A percentile compares a stretch with the other conserved stretches of the same genome.
Conservation (phyloP, 345 rosid genomes). For the Eucalyptus sp. region DNA sequence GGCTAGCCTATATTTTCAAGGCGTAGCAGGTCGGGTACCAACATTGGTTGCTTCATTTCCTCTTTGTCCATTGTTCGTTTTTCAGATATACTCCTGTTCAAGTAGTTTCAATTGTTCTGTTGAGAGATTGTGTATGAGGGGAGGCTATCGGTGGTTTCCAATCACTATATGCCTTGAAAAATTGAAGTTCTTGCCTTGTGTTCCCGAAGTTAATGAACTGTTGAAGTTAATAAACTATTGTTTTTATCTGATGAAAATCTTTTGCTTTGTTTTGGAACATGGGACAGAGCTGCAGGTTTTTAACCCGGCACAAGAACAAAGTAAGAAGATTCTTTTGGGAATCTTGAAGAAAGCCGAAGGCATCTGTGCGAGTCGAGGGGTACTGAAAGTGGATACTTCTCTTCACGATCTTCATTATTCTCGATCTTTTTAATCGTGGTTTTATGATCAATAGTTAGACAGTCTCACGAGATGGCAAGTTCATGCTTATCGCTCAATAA, state of each 20-base stretch:
- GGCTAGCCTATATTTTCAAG: conserved; percentile 18
- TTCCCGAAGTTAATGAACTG: not conserved
- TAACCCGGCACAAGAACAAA: conserved; percentile 4
- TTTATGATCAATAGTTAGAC: not conserved
- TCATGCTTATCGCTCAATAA: not conserved
- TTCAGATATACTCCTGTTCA: not conserved
- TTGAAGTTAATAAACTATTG: not conserved
- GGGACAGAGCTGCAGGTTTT: conserved; percentile 9
- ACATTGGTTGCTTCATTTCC: not conserved
- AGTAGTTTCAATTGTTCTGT: not conserved
- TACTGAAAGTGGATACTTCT: not conserved
- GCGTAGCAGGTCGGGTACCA: conserved; percentile 7
- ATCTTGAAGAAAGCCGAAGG: conserved; percentile 35
- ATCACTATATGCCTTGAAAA: not conserved
- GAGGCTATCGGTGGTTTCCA: not conserved
- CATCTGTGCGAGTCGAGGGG: conserved; percentile 33
- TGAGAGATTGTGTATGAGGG: not conserved
- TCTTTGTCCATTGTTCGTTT: not conserved
- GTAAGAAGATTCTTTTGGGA: conserved; percentile 16
- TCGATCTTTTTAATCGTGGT: not conserved
- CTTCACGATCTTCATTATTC: not conserved
- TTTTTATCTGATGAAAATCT: not conserved
- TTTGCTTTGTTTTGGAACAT: not conserved
- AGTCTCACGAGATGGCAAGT: not conserved
- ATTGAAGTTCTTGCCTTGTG: not conserved